Evolutionary conservation across 345 rosid genomes (phyloP), one percentile per base, ranked within the genome.

Genomic region (Cardamine occulta): DNA sequence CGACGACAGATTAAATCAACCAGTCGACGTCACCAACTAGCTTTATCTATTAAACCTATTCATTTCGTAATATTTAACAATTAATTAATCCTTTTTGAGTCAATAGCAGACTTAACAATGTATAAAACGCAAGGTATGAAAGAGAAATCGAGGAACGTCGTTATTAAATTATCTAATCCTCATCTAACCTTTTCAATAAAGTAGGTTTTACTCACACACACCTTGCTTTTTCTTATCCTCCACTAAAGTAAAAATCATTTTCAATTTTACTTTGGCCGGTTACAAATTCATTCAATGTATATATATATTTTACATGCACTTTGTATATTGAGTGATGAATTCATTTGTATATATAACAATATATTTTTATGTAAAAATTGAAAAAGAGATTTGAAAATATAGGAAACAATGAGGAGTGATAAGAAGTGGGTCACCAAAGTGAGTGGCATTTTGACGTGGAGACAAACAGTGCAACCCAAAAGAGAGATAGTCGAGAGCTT

Each of bases 391-490:
- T 29, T 59, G 10, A 7, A 57, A 31, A n/a, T n/a, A 8, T 57
- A 15, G 3, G 55, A 51, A 51, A 19, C 26, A 19, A 21, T 51
- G 28, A 28, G 14, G 13, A 48, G 9, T 18, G 4, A 10, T 29
- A n/a, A n/a, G 40, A 31, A 49, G 58, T 66, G 70, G 70, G 58
- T 31, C 70, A 28, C 44, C 56, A 57, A 44, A 26, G 40, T 15
- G 31, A 70, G 66, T 57, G 66, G 11, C 26, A 18, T 57, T 70
- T 44, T 57, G 65, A 57, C 56, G 74, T 58, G 66, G 42, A 57
- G 74, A 44, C 65, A 56, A 56, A 57, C 56, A 29, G 23, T 70
- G 54, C 34, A 68, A 34, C 52, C 62, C 52, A 24, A 39, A 54
- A 68, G 24, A 37, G 23, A 24, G 14, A 14, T n/a, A 47, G 28